Evolutionary conservation across 2,329 filamentous ascomycete genomes (phyloP).

Genomic region (Ascochyta lentis): DNA sequence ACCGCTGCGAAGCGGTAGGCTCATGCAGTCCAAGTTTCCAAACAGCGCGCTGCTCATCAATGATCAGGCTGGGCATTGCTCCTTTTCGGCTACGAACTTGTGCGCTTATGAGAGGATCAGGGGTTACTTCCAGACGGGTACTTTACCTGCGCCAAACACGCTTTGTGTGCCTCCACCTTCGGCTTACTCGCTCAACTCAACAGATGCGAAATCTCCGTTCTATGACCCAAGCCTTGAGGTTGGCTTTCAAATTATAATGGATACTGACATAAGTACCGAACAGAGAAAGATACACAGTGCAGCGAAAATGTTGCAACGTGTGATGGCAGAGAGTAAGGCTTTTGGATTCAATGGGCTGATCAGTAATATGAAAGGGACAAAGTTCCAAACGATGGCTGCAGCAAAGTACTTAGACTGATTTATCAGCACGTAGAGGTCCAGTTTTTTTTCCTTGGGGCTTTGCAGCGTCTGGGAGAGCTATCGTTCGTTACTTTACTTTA

Average conservation of each 20-base stretch:
- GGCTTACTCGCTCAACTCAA: conserved; percentile 44
- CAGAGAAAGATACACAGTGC: conserved; percentile 8
- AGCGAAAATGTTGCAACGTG: conserved; percentile 2
- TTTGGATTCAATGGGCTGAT: conserved; percentile 18
- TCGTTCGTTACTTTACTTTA: neutral
- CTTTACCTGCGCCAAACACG: conserved; percentile 55
- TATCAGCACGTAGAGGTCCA: neutral
- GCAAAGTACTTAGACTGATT: neutral
- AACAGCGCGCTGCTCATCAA: conserved; percentile 55
- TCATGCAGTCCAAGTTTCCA: conserved; percentile 52
- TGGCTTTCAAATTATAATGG: neutral
- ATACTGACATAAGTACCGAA: neutral
- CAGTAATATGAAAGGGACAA: neutral
- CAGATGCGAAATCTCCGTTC: conserved; percentile 45
- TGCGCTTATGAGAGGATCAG: conserved; percentile 46
- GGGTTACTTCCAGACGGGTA: conserved; percentile 51
- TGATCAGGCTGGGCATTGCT: conserved; percentile 56
- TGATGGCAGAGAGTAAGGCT: conserved; percentile 7
- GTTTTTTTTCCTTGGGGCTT: neutral
- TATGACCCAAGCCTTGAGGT: conserved; percentile 25
- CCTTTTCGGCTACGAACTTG: conserved; percentile 42
- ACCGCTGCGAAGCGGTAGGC: conserved; percentile 56
- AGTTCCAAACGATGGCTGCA: neutral
- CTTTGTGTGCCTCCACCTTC: conserved; percentile 52
- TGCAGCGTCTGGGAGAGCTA: neutral